A percentile compares a stretch with the other conserved stretches of the same genome.
phyloP scores from a whole-genome alignment of 2,329 filamentous ascomycete genomes.

The Fusarium heterosporum region DNA sequence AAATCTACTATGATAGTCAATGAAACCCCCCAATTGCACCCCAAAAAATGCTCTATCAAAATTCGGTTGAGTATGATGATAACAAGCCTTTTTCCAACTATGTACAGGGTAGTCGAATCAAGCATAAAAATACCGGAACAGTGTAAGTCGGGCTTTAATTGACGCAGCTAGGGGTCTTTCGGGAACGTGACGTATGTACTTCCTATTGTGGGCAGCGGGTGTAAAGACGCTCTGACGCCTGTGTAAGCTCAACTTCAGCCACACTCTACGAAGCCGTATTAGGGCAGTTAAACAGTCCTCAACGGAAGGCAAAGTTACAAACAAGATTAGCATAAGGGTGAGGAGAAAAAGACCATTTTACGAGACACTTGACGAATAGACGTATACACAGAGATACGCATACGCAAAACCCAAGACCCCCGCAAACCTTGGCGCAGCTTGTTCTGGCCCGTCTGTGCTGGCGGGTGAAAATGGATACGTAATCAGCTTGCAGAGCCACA shows the following conservation, averaged over 20 bases:
- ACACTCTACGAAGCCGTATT: slow-evolving; percentile 18
- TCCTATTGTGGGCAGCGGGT: slow-evolving; percentile 12
- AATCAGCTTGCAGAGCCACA: slow-evolving; percentile 42
- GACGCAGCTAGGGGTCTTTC: slow-evolving; percentile 28
- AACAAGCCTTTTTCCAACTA: not conserved
- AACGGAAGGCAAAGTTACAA: not conserved
- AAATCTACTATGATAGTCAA: not conserved
- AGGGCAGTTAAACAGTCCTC: not conserved
- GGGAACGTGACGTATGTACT: slow-evolving; percentile 33
- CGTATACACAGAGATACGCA: not conserved
- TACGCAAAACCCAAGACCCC: slow-evolving; percentile 16
- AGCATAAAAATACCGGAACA: not conserved
- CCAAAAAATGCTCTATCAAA: not conserved
- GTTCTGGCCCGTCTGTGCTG: slow-evolving; percentile 22
- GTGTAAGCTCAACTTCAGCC: slow-evolving; percentile 26
- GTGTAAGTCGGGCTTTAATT: slow-evolving; percentile 9
- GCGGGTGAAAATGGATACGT: slow-evolving; percentile 41
- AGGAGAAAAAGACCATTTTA: not conserved
- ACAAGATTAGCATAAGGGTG: not conserved
- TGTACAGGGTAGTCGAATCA: not conserved
- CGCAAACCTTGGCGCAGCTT: slow-evolving; percentile 38
- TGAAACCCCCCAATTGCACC: slow-evolving; percentile 1
- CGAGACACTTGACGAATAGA: not conserved
- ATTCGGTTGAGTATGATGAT: not conserved
- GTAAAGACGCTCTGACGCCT: slow-evolving; percentile 12